Conservation (phyloP, 208 protist genomes). For the Leishmania gerbilli region DNA sequence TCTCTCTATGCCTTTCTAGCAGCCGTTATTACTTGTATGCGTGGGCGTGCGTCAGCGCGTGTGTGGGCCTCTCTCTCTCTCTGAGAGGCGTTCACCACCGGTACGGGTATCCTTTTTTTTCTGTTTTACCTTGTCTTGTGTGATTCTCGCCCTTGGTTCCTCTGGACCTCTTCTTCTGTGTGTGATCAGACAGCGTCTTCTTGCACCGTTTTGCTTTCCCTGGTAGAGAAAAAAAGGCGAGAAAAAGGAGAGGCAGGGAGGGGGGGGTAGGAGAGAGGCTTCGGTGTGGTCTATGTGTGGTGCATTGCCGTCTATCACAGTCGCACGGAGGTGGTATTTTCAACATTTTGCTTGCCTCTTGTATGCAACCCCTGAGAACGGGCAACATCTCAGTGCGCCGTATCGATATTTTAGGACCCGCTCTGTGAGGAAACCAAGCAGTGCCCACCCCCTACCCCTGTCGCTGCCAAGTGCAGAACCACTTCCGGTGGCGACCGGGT, state of each 20-base stretch:
- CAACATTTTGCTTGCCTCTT: not conserved
- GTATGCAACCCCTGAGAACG: not conserved
- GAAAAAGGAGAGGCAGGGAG: not conserved
- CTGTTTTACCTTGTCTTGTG: not conserved
- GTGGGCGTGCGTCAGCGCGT: not conserved
- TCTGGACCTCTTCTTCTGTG: not conserved
- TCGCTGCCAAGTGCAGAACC: too few relatives aligned
- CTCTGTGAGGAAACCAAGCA: not conserved
- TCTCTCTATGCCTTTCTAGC: not conserved
- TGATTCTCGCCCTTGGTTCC: not conserved
- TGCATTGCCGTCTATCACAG: not conserved
- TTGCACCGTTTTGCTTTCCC: not conserved
- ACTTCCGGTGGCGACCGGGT: not conserved
- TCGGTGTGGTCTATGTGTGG: not conserved
- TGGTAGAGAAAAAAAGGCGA: not conserved
- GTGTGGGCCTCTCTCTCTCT: not conserved
- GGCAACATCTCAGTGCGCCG: too few relatives aligned
- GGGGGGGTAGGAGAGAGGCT: not conserved
- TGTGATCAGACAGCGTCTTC: not conserved
- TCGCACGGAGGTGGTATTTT: not conserved
- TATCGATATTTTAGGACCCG: too few relatives aligned
- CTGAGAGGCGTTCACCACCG: not conserved
- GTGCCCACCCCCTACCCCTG: not conserved
- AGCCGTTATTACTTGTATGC: not conserved
- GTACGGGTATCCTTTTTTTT: not conserved